Base-by-base conservation (phyloP, 768 basidiomycete genomes). In the Boletus eberwhitei region DNA sequence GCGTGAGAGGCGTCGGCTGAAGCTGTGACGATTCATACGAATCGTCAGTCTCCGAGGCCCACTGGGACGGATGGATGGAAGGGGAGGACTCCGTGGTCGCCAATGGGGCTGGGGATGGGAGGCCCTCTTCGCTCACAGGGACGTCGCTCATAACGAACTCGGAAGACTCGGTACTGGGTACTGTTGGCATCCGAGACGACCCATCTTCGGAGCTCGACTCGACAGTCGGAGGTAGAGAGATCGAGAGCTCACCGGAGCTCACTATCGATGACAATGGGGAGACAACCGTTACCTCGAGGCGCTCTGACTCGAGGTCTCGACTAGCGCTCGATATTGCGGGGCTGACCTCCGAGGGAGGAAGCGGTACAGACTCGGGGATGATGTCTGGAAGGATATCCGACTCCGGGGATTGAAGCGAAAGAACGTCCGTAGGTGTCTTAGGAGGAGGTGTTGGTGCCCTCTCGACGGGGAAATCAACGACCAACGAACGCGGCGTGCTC, bases 1-100 rank as follows among this genome's bases (percentile, higher is more conserved):
- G 77, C 4, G 81, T 73, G 21, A 86, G 85, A 17, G 86, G 87
- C 2, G 90, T 90, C 1, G 89, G 84, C 6, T 73, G 75, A 22
- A 93, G 73, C n/a, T 87, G 72, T 1, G 88, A 87, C 0, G 90
- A 90, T 21, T 91, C 89, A 57, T 87, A 92, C 0, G 90, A 86
- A 11, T 76, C 64, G 50, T 88, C 83, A 0, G 84, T 86, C 61
- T 84, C 84, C 3, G 77, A 67, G 3, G 79, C 83, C 86, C 87
- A 91, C 24, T 74, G 60, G 41, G 78, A 75, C 52, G 72, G 71
- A 44, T 72, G 68, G 54, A 79, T 57, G 38, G 77, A 71, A 48
- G 77, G 63, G 48, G 72, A 56, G 64, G 77, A 56, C 72, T 79
- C 19, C 66, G 65, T 59, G n/a, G 57, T 65, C 9, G 59, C 61